These are phyloP conservation scores for Mortierella sp. DNA, from an alignment of 371 early-diverging fungal species.

Conservation along the genomic window DNA sequence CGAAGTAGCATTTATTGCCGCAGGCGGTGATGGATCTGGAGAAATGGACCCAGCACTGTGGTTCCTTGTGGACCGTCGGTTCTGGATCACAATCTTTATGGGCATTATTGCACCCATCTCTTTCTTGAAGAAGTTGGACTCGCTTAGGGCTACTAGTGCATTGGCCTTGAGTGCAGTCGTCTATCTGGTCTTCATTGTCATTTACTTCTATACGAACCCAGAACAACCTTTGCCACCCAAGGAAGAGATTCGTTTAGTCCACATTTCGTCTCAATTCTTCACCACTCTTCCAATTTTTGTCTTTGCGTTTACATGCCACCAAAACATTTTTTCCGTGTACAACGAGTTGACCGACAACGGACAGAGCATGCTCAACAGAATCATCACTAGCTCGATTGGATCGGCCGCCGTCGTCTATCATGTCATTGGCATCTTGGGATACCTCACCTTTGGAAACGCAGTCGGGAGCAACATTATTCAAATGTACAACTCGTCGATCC, in stretches of 20 bases:
- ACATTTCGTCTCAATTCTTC: constrained; percentile 78
- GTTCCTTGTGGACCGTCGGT: constrained; percentile 70
- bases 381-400: constrained; percentile 82
- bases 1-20: constrained; percentile 36
- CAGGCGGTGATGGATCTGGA: constrained; percentile 41
- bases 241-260: constrained; percentile 65
- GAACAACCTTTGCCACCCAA: constrained; percentile 58
- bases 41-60: constrained; percentile 41
- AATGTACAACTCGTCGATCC: constrained; percentile 79
- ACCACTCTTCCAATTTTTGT: constrained; percentile 96
- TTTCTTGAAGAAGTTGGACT: constrained; percentile 90
- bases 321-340: constrained; percentile 95
- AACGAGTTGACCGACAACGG: constrained; percentile 93
- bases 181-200: constrained; percentile 91
- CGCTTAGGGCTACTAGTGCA: constrained; percentile 95
- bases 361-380: constrained; percentile 68
- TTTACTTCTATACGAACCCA: constrained; percentile 79
- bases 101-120: constrained; percentile 81
- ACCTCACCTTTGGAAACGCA: constrained; percentile 93
- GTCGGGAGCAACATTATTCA: constrained; percentile 92
- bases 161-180: constrained; percentile 92
- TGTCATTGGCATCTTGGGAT: constrained; percentile 92
- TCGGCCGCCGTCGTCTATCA: constrained; percentile 90
- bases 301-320: constrained; percentile 98
- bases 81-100: constrained; percentile 92